Evolutionary conservation across 306 rosid species (phyloP).

Genomic region (Ormosia semicastrata): DNA sequence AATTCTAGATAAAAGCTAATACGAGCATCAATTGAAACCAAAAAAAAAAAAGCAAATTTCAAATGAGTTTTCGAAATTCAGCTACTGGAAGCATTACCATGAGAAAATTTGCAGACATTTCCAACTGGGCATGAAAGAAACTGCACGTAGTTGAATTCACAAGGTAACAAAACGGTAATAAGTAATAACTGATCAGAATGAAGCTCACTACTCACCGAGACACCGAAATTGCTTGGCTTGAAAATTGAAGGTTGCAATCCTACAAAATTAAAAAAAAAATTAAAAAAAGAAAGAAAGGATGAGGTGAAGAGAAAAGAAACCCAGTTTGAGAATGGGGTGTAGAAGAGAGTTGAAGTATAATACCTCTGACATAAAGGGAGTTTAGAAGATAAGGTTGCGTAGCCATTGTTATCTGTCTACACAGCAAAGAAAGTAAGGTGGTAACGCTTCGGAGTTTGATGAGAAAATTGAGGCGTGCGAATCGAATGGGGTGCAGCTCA

Average conservation of each 20-base stretch:
- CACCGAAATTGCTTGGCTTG: conserved; percentile 22
- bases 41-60: background rate
- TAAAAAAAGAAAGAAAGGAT: background rate
- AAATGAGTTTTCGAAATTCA: background rate
- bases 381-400: conserved; percentile 41
- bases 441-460: conserved; percentile 43
- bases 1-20: background rate
- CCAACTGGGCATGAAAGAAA: background rate
- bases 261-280: conserved; percentile 16
- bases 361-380: conserved; percentile 31
- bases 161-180: background rate
- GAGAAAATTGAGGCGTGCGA: conserved; percentile 59
- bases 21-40: background rate
- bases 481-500: conserved; percentile 82
- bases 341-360: background rate
- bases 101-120: background rate
- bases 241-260: conserved; percentile 28
- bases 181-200: background rate
- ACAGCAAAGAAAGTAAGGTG: background rate
- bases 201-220: conserved; percentile 4
- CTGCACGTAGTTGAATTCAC: background rate
- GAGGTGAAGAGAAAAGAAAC: background rate
- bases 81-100: background rate
- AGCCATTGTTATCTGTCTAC: conserved; percentile 21
- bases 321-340: background rate